Evolutionary conservation across 2,329 filamentous ascomycete species (phyloP), one percentile per base, ranked within the genome.

Genomic region (Stromatinia cepivora): DNA sequence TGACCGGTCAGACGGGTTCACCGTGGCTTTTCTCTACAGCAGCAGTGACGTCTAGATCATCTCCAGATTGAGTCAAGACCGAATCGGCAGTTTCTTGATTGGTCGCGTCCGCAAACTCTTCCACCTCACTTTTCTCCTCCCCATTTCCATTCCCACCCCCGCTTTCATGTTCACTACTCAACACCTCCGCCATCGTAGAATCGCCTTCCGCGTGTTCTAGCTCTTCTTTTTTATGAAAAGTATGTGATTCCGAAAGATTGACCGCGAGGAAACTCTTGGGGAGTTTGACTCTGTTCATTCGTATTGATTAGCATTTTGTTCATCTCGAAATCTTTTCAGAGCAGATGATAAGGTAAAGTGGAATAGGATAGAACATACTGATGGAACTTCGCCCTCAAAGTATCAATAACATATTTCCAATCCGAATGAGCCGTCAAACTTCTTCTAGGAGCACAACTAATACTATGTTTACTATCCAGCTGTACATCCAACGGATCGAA

Each of bases 321-420:
- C 53, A 28, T 22, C 4, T 48, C 7, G 28, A 52, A 34, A 52
- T 22, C 4, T 15, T 11, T 1, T 6, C 4, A 63, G n/a, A 10
- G n/a, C 13, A 48, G 20, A 10, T 25, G 20, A 10, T 25, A 42
- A n/a, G 11, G 31, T 53, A 46, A 31, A 56, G 20, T n/a, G 45
- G 13, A 15, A 36, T 52, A 63, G 22, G 7, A 50, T 22, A 63
- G 11, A 48, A 70, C 90, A 82, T 85, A 94, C 91, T 93, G 93
- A 78, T 97, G 92, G 78, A 99, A 98, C 77, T 97, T 98, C 63
- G 92, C 94, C 73, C 94, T 88, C 72, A 99, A 83, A 1, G 94
- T 98, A 81, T 97, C 94, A 74, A 99, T 92, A n/a, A 99, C 92
- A 76, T 94, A 88, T 81, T 96, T 94, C 94, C 95, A 99, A 79